Base-by-base conservation (phyloP, 192 early-diverging fungal species). In the Coemansia sp. region DNA sequence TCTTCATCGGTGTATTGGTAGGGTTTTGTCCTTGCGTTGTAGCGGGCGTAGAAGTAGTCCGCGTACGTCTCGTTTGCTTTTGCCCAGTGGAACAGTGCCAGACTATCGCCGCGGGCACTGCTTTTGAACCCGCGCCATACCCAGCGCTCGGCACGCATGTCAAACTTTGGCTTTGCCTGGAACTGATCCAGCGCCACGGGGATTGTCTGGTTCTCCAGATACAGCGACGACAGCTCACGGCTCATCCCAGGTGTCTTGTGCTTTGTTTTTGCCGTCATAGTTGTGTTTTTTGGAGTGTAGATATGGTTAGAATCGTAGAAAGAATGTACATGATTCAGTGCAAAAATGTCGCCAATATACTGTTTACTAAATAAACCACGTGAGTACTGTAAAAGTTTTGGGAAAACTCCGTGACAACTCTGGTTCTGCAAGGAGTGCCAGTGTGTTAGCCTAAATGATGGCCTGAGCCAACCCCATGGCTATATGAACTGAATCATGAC, bases 1-100 rank as follows among this genome's bases (percentile, higher is more conserved):
- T 98, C 95, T 35, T 90, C 90, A n/a, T 92, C 88, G 0, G 90
- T 91, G 69, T 94, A 96, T 16, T 87, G 64, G 11, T 85, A 82
- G 0, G 95, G 68, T 21, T 90, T 83, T 59, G 93, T 84, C 21
- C 76, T 73, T 61, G 89, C 89, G 76, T 95, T 93, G 79, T 89
- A 94, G 52, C 87, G 88, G 44, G 91, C 85, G 76, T 93, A 94
- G 15, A 78, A 86, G 72, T 92, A 93, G 41, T 90, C 92, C 77
- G 63, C 67, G 46, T 69, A 83, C n/a, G 88, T 74, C 39, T 92
- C 88, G 64, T 67, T 86, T n/a, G 87, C 88, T 52, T 92, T 92
- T 35, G 86, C 78, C 94, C 94, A 96, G 63, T 93, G 92, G 41
- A 88, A 76, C 46, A 96, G 71, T 7, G 84, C 81, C 48, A 94